Evolutionary conservation across 2,329 filamentous ascomycete species (phyloP).

Genomic region (Elsinoe necatrix): DNA sequence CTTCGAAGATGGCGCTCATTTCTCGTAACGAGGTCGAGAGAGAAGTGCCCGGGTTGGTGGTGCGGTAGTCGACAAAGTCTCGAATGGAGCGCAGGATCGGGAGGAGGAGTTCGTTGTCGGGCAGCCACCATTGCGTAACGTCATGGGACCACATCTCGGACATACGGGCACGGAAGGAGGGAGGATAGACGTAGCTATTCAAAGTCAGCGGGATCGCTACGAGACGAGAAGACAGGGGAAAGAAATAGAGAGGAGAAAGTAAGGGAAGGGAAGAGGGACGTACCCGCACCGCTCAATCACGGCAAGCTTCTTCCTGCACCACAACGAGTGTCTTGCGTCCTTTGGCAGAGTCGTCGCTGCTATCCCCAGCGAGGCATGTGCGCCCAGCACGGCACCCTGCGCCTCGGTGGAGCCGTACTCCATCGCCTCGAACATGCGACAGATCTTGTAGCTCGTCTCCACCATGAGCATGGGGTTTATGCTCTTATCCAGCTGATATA

Average conservation of each 20-base stretch:
- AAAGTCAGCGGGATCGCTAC: neutral
- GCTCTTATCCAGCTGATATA: slow-evolving; percentile 45
- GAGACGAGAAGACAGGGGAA: neutral
- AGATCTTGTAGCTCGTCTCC: slow-evolving; percentile 58
- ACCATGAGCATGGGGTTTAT: slow-evolving; percentile 44
- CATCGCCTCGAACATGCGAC: slow-evolving; percentile 71
- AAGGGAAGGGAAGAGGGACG: neutral
- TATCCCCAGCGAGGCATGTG: slow-evolving; percentile 69
- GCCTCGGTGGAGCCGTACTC: slow-evolving; percentile 62
- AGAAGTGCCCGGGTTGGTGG: slow-evolving; percentile 22
- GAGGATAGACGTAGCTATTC: slow-evolving; percentile 71
- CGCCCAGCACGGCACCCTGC: slow-evolving; percentile 60
- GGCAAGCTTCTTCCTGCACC: slow-evolving; percentile 65
- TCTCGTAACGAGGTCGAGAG: slow-evolving; percentile 24
- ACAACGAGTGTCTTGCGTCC: slow-evolving; percentile 63
- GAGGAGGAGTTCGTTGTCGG: slow-evolving; percentile 67
- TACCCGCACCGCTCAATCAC: slow-evolving; percentile 10
- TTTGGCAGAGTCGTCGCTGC: slow-evolving; percentile 71
- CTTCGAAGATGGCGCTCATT: slow-evolving; percentile 33
- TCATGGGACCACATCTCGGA: slow-evolving; percentile 65
- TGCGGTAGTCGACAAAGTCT: slow-evolving; percentile 53
- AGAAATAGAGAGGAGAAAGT: no score
- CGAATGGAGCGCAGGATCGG: slow-evolving; percentile 68
- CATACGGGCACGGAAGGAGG: slow-evolving; percentile 65
- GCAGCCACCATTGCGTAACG: slow-evolving; percentile 80